Evolutionary conservation across 2,329 filamentous ascomycete genomes (phyloP).

Genomic region (Stachybotrys chartarum): DNA sequence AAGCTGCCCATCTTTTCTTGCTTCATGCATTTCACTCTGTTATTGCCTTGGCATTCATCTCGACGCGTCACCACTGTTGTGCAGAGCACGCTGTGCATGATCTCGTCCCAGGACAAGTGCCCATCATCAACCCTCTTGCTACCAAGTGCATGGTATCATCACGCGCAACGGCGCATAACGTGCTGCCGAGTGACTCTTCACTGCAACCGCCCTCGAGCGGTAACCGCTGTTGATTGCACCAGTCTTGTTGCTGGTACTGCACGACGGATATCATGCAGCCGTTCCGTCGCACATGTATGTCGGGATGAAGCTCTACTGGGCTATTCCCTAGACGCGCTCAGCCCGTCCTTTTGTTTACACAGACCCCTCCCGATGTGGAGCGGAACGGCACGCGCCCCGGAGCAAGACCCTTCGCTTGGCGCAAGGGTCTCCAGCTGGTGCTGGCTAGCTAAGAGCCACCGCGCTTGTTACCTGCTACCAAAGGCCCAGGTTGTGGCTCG

Average conservation of each 20-base stretch:
- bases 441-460: too few relatives aligned
- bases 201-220: background rate
- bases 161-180: background rate
- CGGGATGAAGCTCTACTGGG: background rate
- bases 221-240: background rate
- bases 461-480: too few relatives aligned
- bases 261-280: background rate
- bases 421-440: too few relatives aligned
- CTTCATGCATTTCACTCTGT: background rate
- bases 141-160: background rate
- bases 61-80: background rate
- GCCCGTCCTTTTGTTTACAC: background rate
- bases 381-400: too few relatives aligned
- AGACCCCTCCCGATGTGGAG: background rate
- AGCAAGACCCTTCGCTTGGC: too few relatives aligned
- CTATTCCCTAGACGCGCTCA: background rate
- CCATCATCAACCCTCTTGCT: too few relatives aligned
- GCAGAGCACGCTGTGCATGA: too few relatives aligned
- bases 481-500: too few relatives aligned
- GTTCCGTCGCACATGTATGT: background rate
- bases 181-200: background rate
- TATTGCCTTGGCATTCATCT: background rate
- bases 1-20: conserved; percentile 22
- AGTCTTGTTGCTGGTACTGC: background rate
- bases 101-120: too few relatives aligned